Percentiles rank a stretch among this genome's conserved stretches.
Conservation (phyloP, 495 filamentous ascomycete genomes). For the Penicillium arizonense region DNA sequence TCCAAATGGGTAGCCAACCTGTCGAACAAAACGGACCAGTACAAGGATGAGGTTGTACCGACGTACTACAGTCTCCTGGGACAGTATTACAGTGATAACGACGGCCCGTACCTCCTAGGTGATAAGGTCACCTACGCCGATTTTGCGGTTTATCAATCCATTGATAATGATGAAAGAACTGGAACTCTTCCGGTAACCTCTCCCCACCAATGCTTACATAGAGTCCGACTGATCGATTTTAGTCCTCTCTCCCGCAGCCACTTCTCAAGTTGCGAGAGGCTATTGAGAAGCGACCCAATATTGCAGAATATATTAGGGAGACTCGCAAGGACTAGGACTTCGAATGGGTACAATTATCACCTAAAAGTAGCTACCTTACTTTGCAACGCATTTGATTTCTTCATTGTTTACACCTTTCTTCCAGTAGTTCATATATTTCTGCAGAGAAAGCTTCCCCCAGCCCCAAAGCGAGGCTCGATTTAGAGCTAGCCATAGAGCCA, state of each 20-base stretch:
- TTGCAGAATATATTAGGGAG: conserved; percentile 2
- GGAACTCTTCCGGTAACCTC: conserved; percentile 13
- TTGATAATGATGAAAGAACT: conserved; percentile 28
- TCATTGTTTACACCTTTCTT: too few relatives aligned
- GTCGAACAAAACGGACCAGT: conserved; percentile 7
- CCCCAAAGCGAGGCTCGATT: too few relatives aligned
- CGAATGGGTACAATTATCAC: too few relatives aligned
- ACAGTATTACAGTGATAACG: conserved; percentile 21
- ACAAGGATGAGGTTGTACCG: conserved; percentile 24
- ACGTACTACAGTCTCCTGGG: conserved; percentile 25
- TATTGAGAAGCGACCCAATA: conserved; percentile 6
- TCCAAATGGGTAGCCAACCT: conserved; percentile 25
- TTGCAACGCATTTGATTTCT: too few relatives aligned
- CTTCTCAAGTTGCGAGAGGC: neutral
- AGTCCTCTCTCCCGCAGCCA: neutral
- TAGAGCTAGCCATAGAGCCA: too few relatives aligned
- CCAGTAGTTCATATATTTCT: too few relatives aligned
- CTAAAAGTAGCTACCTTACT: too few relatives aligned
- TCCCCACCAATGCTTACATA: neutral
- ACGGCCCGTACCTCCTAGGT: conserved; percentile 32
- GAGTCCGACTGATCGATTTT: neutral
- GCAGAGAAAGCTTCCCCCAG: too few relatives aligned
- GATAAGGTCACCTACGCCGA: conserved; percentile 32
- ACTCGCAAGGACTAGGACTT: neutral
- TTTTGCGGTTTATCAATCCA: conserved; percentile 35